A percentile compares a stretch with the other conserved stretches of the same genome.
Conservation (phyloP, 2,329 filamentous ascomycete species). For the Drechslerella coelobrocha region DNA sequence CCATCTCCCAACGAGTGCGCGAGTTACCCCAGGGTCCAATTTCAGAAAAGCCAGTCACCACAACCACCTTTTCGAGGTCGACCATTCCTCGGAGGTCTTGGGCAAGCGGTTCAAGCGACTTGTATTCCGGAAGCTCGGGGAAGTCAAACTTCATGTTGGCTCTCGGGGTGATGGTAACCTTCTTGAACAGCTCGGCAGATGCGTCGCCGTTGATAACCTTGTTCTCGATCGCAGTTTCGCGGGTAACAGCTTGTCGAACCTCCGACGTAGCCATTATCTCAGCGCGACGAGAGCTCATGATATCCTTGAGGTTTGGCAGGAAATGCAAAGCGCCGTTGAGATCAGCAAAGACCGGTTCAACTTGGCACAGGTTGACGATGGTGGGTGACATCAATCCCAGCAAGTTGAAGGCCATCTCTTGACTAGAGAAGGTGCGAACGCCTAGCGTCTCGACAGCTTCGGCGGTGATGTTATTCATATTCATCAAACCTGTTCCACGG, state of each 20-base stretch:
- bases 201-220: conserved; percentile 94
- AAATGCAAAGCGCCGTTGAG: conserved; percentile 97
- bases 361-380: conserved; percentile 93
- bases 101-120: conserved; percentile 90
- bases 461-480: conserved; percentile 94
- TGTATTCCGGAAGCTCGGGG: conserved; percentile 87
- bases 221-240: conserved; percentile 95
- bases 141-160: conserved; percentile 99
- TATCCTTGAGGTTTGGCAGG: conserved; percentile 90
- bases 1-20: conserved; percentile 98
- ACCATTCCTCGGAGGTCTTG: conserved; percentile 94
- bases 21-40: conserved; percentile 98
- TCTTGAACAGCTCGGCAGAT: conserved; percentile 91
- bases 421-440: conserved; percentile 97
- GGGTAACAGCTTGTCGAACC: conserved; percentile 88
- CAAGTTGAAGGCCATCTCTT: conserved; percentile 99
- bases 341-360: conserved; percentile 94
- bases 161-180: conserved; percentile 87
- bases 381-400: conserved; percentile 93
- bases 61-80: conserved; percentile 95
- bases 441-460: conserved; percentile 96
- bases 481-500: conserved; percentile 96
- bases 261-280: conserved; percentile 95
- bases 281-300: conserved; percentile 91
- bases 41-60: conserved; percentile 95